Percentiles rank a stretch among this genome's conserved stretches.
phyloP scores from a whole-genome alignment of 2,329 filamentous ascomycete species.

The Microascus cirrosus region DNA sequence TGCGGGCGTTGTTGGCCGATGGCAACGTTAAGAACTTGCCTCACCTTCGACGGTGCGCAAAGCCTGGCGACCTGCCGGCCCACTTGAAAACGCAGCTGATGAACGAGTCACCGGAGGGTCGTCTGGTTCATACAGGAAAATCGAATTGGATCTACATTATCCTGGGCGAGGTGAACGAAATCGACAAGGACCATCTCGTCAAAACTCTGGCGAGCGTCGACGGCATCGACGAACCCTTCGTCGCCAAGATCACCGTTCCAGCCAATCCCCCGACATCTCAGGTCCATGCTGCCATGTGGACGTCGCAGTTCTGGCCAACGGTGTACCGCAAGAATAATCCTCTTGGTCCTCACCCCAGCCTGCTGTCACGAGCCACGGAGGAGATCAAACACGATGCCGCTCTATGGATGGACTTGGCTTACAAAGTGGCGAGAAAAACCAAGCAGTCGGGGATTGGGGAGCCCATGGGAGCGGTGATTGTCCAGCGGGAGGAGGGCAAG shows the following conservation, averaged over 20 bases:
- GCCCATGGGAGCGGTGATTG: constrained; percentile 62
- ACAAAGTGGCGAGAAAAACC: constrained; percentile 49
- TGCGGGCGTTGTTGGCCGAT: constrained; percentile 19
- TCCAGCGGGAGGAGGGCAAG: constrained; percentile 47
- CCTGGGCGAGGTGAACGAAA: constrained; percentile 32
- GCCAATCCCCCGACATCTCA: constrained; percentile 64
- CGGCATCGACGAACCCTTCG: constrained; percentile 39
- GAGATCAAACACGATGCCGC: constrained; percentile 55
- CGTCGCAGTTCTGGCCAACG: constrained; percentile 68
- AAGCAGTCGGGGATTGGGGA: constrained; percentile 50
- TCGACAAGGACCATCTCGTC: constrained; percentile 25
- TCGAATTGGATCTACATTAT: constrained; percentile 50
- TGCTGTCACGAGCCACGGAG: constrained; percentile 57
- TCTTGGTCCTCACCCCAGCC: constrained; percentile 70
- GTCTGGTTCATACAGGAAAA: constrained; percentile 47
- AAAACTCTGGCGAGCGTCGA: constrained; percentile 30
- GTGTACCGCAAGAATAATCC: constrained; percentile 83
- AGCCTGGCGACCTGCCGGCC: constrained; percentile 54
- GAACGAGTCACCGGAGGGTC: constrained; percentile 42
- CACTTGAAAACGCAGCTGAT: constrained; percentile 53
- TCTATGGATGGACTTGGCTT: constrained; percentile 58
- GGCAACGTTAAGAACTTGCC: constrained; percentile 53
- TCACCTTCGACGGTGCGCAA: constrained; percentile 68
- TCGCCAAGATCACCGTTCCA: constrained; percentile 58
- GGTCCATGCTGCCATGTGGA: constrained; percentile 65